Conservation (phyloP, 176 grass and related monocot species). For the Zoysia japonica region DNA sequence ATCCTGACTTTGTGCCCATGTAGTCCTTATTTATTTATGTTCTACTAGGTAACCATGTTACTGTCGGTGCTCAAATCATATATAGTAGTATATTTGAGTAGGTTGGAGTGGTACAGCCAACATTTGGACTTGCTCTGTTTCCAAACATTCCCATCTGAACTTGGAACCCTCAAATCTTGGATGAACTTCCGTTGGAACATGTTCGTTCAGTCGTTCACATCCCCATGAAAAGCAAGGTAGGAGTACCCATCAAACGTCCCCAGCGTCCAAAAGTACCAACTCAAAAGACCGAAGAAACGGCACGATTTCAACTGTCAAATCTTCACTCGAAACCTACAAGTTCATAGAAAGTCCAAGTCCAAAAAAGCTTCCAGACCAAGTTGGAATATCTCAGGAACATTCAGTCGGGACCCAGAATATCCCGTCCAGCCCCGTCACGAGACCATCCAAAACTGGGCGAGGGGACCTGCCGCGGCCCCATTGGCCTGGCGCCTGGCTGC, state of each 20-base stretch:
- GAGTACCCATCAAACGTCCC: conserved; percentile 10
- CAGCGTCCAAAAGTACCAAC: conserved; percentile 13
- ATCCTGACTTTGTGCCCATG: no score
- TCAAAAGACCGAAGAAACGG: neutral
- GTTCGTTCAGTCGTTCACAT: conserved; percentile 1
- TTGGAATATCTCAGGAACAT: conserved; percentile 46
- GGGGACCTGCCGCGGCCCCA: neutral
- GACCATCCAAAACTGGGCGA: conserved; percentile 29
- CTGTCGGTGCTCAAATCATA: neutral
- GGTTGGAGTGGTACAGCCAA: neutral
- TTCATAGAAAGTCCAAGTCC: neutral
- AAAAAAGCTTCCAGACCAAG: neutral
- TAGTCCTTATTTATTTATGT: neutral
- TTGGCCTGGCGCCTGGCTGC: neutral
- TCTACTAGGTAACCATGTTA: neutral
- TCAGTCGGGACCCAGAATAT: conserved; percentile 37
- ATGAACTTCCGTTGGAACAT: neutral
- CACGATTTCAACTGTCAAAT: neutral
- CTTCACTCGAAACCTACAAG: conserved; percentile 15
- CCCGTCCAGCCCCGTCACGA: conserved; percentile 25
- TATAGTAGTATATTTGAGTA: neutral
- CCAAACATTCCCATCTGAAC: neutral
- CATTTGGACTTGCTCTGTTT: neutral
- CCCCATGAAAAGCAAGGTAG: neutral
- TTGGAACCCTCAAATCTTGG: neutral